phyloP scores from a whole-genome alignment of 768 basidiomycete genomes.

The Amanita subjunquillea region DNA sequence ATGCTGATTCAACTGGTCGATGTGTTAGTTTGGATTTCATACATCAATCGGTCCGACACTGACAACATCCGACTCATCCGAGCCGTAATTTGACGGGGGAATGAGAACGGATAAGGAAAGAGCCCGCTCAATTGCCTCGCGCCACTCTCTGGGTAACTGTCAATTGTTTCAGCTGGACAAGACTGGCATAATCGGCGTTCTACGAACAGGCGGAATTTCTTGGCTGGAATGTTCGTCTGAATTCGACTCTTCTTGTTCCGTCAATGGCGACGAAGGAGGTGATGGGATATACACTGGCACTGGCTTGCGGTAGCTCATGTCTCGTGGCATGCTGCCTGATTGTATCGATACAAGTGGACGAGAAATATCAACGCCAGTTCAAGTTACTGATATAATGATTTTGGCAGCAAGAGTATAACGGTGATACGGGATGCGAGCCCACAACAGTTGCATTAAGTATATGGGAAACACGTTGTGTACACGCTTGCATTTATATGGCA shows the following conservation, averaged over 20 bases:
- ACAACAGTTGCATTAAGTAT: not conserved
- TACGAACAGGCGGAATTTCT: slow-evolving; percentile 2
- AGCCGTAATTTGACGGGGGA: not conserved
- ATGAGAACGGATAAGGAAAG: slow-evolving; percentile 6
- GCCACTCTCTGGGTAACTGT: slow-evolving; percentile 23
- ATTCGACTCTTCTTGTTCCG: not conserved
- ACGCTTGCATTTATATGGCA: not conserved
- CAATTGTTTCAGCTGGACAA: not conserved
- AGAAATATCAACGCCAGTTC: not conserved
- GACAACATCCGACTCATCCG: not conserved
- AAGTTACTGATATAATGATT: slow-evolving; percentile 1
- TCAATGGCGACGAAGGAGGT: slow-evolving; percentile 36
- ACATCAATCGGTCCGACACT: not conserved
- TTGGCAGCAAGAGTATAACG: not conserved
- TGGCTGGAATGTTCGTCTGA: not conserved
- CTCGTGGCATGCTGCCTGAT: slow-evolving; percentile 20
- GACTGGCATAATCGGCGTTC: not conserved
- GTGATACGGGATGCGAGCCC: not conserved
- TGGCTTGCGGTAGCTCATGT: slow-evolving; percentile 63
- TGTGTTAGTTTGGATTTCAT: not conserved
- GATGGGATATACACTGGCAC: slow-evolving; percentile 60
- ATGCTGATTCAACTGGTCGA: not conserved
- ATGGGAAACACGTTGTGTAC: slow-evolving; percentile 4
- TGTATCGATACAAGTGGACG: slow-evolving; percentile 5
- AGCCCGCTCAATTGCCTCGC: slow-evolving; percentile 16